These are phyloP conservation scores for Tetradesmus obliquus DNA, from an alignment of 139 green algal genomes.

Conservation along the genomic window DNA sequence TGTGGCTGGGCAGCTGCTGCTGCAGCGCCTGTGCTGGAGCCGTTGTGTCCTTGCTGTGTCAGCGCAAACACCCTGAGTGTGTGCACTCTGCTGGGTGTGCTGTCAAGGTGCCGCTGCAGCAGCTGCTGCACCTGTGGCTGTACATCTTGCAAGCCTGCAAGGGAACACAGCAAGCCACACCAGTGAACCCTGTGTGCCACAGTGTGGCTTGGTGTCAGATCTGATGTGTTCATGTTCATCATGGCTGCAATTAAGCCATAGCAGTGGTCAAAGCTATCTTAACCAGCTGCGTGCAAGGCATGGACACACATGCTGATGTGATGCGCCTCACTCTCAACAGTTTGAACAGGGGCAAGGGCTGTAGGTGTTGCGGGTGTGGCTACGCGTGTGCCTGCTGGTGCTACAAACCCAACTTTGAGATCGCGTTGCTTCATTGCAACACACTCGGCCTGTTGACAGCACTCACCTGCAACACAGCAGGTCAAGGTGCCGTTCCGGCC, in stretches of 20 bases:
- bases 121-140: neutral
- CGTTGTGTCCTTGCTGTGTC: neutral
- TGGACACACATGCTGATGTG: too few relatives aligned
- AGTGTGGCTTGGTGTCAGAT: neutral
- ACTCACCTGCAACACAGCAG: neutral
- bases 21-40: neutral
- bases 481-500: neutral
- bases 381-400: too few relatives aligned
- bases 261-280: too few relatives aligned
- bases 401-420: too few relatives aligned
- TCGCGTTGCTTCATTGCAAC: neutral
- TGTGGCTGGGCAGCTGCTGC: neutral
- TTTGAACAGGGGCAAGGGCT: too few relatives aligned
- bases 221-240: too few relatives aligned
- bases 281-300: too few relatives aligned
- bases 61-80: slow-evolving; percentile 17
- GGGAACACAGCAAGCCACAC: neutral
- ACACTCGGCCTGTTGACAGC: neutral
- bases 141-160: slow-evolving; percentile 4
- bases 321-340: too few relatives aligned
- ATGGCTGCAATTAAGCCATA: too few relatives aligned
- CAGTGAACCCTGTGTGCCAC: too few relatives aligned
- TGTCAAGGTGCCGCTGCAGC: neutral
- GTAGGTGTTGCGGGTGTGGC: too few relatives aligned
- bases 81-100: neutral